Conservation (phyloP, 2,329 filamentous ascomycete species). For the Epichloe scottii region DNA sequence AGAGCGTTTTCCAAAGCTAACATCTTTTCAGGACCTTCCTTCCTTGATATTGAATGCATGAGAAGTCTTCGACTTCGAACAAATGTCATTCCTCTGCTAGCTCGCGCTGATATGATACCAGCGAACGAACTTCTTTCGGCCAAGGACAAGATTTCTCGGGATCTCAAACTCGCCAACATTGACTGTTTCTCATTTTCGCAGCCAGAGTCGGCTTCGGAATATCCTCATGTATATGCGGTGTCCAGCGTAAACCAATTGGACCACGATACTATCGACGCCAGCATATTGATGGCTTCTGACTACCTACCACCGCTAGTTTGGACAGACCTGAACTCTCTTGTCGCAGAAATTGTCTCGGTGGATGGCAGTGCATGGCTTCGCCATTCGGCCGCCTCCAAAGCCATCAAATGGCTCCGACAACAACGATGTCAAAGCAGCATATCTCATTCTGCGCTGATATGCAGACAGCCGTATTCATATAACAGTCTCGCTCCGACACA, state of each 20-base stretch:
- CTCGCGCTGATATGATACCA: constrained; percentile 60
- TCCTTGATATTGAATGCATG: constrained; percentile 56
- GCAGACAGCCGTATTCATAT: not conserved
- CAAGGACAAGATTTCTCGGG: constrained; percentile 46
- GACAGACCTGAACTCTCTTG: constrained; percentile 59
- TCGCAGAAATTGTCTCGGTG: constrained; percentile 63
- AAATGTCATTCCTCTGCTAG: constrained; percentile 75
- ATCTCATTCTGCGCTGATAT: constrained; percentile 5
- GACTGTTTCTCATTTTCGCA: constrained; percentile 53
- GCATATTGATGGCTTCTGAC: constrained; percentile 81
- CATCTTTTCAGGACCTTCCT: constrained; percentile 18
- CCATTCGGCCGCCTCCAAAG: constrained; percentile 71
- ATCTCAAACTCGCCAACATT: constrained; percentile 45
- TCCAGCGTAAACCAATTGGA: constrained; percentile 64
- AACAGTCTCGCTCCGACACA: too few relatives aligned
- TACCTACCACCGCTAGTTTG: constrained; percentile 70
- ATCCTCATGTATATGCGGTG: constrained; percentile 52
- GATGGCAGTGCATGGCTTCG: constrained; percentile 72
- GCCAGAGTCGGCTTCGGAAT: constrained; percentile 14
- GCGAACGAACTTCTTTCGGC: constrained; percentile 40
- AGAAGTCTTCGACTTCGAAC: constrained; percentile 57
- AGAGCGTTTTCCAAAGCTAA: not conserved
- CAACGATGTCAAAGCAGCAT: constrained; percentile 9
- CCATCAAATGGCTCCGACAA: constrained; percentile 54
- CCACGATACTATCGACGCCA: constrained; percentile 79